phyloP scores from a whole-genome alignment of 345 rosid genomes.

The Eucalyptus regnans region DNA sequence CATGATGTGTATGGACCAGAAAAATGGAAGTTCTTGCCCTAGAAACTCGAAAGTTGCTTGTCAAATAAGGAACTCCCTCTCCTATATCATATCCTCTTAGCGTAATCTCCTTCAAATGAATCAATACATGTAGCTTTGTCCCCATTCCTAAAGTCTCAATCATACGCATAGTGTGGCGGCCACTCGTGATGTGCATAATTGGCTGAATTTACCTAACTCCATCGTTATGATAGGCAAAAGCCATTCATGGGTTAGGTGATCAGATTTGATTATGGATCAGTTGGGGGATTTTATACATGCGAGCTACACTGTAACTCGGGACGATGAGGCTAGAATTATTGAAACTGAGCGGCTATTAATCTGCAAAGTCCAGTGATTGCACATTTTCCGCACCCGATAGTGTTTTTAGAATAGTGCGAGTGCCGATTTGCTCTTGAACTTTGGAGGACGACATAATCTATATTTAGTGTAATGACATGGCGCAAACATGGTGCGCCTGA shows the following conservation, averaged over 20 bases:
- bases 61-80: background rate
- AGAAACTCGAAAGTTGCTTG: background rate
- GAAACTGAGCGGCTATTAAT: background rate
- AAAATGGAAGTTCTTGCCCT: background rate
- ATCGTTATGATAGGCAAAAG: background rate
- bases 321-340: background rate
- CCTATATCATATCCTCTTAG: background rate
- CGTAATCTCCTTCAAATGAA: background rate
- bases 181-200: background rate
- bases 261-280: background rate
- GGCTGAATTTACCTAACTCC: constrained; percentile 1
- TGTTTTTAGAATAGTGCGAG: background rate
- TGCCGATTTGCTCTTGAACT: background rate
- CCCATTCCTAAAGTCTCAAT: background rate
- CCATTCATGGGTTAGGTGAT: background rate
- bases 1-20: background rate
- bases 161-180: background rate
- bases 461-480: background rate
- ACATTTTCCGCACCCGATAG: background rate
- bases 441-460: background rate
- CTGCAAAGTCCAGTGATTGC: background rate
- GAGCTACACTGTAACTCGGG: fast-evolving
- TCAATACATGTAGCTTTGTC: background rate
- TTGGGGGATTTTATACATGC: background rate
- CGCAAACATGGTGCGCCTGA: background rate